Evolutionary conservation across 2,329 filamentous ascomycete species (phyloP), one percentile per base, ranked within the genome.

Genomic region (Diaporthe sp.): DNA sequence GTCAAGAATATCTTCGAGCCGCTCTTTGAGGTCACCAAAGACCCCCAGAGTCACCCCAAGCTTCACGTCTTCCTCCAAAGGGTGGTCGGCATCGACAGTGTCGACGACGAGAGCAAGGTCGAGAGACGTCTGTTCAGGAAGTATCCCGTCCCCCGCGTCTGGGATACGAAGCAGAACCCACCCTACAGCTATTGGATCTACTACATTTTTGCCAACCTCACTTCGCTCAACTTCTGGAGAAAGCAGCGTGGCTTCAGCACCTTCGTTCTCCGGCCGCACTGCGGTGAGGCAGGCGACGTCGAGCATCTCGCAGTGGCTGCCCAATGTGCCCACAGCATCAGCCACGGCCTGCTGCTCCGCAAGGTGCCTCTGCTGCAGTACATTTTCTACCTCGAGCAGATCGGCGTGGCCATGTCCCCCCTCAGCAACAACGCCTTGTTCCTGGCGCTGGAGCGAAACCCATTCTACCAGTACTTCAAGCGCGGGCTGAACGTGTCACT

Each of bases 181-280:
- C 97, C 97, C 0, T 99, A 99, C 86, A 98, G 94, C 82, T 99
- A 99, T 85, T 99, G 97, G 97, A 94, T 98, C 81, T 99, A 99
- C 85, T 97, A 98, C 81, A 89, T 98, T 71, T 98, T 97, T 81
- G 92, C 97, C 77, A 99, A 99, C 83, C 95, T 98, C 83, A 90
- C 93, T 0, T 98, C 96, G 13, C 89, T 99, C 79, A 99, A 99
- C 82, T 90, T 93, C 74, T 98, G 94, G 93, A 92, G 97, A 57
- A 96, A 95, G 81, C 92, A 93, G 81, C 92, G 96, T 68, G 96
- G 96, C 0, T 98, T 98, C 89, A 99, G 97, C 83, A 99, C 97
- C 0, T 97, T 99, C 82, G 88, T 97, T 25, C 87, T 99, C 69
- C 92, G 97, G 52, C 97, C 97, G 13, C 97, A 99, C 84, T 98